Percentiles rank a stretch among this genome's conserved stretches.
These are phyloP conservation scores for Setomelanomma holmii DNA, from an alignment of 2,329 filamentous ascomycete genomes.

Conservation along the genomic window DNA sequence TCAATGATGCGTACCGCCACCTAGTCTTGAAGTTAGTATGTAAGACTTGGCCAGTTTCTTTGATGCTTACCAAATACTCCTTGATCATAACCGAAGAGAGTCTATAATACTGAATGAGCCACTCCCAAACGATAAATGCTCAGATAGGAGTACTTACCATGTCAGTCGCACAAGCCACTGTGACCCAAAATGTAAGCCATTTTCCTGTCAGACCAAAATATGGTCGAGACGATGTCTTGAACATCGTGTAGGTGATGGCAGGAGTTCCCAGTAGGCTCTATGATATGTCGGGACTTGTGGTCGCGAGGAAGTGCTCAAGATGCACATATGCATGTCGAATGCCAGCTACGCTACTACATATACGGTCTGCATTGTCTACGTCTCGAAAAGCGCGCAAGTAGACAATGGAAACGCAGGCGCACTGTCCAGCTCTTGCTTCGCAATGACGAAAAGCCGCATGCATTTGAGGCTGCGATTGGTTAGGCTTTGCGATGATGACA, in stretches of 20 bases:
- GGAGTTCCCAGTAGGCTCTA: conserved; percentile 1
- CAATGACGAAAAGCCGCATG: conserved; percentile 14
- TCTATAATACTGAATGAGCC: conserved; percentile 29
- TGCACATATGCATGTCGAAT: neutral
- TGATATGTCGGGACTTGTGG: neutral
- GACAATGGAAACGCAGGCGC: neutral
- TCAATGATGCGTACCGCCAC: too few species aligned
- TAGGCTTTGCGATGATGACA: conserved; percentile 4
- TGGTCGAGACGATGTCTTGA: conserved; percentile 41
- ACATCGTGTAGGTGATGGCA: conserved; percentile 12
- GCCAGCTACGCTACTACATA: neutral
- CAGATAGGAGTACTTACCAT: conserved; percentile 12
- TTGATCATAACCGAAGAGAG: conserved; percentile 57
- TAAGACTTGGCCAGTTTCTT: neutral
- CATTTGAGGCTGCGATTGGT: conserved; percentile 7
- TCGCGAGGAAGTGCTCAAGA: neutral
- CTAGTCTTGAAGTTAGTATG: conserved; percentile 24
- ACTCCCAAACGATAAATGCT: neutral
- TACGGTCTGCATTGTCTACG: neutral
- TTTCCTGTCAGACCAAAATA: conserved; percentile 63
- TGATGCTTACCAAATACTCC: conserved; percentile 58
- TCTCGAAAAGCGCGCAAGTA: neutral
- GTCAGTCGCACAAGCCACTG: conserved; percentile 42
- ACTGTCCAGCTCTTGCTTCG: neutral
- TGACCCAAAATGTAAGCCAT: conserved; percentile 66